Percentiles rank a stretch among this genome's conserved stretches.
Evolutionary conservation across 805 yeast genomes (phyloP).

Genomic region (Schwanniomyces sp.): DNA sequence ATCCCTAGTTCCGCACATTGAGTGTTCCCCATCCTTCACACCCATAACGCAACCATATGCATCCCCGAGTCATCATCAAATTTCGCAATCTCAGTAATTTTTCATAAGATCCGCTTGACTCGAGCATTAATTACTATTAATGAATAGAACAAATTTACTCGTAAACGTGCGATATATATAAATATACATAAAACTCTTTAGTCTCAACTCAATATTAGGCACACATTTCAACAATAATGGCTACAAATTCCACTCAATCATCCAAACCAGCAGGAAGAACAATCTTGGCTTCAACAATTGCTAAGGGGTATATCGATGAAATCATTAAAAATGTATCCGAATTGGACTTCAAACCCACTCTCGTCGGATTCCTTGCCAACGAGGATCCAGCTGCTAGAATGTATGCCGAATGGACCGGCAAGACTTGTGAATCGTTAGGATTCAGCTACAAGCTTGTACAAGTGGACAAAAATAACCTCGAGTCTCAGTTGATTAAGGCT

Average conservation of each 20-base stretch:
- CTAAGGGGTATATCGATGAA: conserved; percentile 78
- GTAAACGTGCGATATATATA: background rate
- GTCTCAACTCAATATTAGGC: background rate
- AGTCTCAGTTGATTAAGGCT: conserved; percentile 78
- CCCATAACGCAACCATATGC: background rate
- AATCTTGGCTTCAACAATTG: conserved; percentile 82
- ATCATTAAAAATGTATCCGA: conserved; percentile 55
- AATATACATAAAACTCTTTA: background rate
- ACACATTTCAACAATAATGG: conserved; percentile 6
- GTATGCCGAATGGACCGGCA: conserved; percentile 96
- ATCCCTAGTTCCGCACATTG: background rate
- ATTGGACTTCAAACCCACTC: conserved; percentile 60
- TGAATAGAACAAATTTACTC: background rate
- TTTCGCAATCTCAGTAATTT: conserved; percentile 3
- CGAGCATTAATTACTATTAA: conserved; percentile 1
- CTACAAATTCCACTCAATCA: background rate
- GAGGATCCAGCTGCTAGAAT: conserved; percentile 91
- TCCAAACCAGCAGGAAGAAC: conserved; percentile 66
- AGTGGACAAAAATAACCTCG: conserved; percentile 79
- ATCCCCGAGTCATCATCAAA: conserved; percentile 2
- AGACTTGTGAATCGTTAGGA: conserved; percentile 84
- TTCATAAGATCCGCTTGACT: background rate
- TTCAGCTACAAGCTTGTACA: conserved; percentile 77
- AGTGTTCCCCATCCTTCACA: background rate
- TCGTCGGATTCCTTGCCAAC: conserved; percentile 92